Percentiles rank a stretch among this genome's conserved stretches.
Conservation (phyloP, 176 grass and related monocot species). For the Tillandsia leiboldiana region DNA sequence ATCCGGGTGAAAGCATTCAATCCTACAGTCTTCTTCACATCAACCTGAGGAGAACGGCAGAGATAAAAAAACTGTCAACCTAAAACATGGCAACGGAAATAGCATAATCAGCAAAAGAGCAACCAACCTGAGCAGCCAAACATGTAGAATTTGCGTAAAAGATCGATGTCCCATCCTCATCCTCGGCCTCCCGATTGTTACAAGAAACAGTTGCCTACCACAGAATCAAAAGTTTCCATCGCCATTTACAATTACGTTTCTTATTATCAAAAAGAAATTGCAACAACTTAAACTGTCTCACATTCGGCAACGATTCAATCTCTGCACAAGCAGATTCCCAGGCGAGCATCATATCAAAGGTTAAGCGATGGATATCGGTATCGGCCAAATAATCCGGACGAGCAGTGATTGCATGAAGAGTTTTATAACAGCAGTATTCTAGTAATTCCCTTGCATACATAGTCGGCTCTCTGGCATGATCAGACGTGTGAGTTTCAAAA, state of each 20-base stretch:
- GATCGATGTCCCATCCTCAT: slow-evolving; percentile 63
- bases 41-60: slow-evolving; percentile 38
- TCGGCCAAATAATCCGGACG: slow-evolving; percentile 44
- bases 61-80: background rate
- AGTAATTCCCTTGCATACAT: slow-evolving; percentile 58
- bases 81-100: background rate
- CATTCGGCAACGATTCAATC: slow-evolving; percentile 39
- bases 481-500: slow-evolving; percentile 40
- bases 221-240: background rate
- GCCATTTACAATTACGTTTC: no score
- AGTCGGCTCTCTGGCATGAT: slow-evolving; percentile 18
- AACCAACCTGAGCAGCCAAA: slow-evolving; percentile 73
- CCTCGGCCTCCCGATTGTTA: slow-evolving; percentile 33
- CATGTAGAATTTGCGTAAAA: slow-evolving; percentile 73
- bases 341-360: slow-evolving; percentile 91
- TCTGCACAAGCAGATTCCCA: slow-evolving; percentile 64
- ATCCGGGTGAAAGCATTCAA: slow-evolving; percentile 80
- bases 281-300: slow-evolving; percentile 13
- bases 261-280: no score
- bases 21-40: slow-evolving; percentile 65
- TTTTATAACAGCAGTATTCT: slow-evolving; percentile 63
- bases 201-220: slow-evolving; percentile 33
- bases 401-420: slow-evolving; percentile 44
- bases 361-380: slow-evolving; percentile 57
- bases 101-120: no score